A percentile compares a stretch with the other conserved stretches of the same genome.
Conservation (phyloP, 306 rosid species). For the Begonia fuchsioides region DNA sequence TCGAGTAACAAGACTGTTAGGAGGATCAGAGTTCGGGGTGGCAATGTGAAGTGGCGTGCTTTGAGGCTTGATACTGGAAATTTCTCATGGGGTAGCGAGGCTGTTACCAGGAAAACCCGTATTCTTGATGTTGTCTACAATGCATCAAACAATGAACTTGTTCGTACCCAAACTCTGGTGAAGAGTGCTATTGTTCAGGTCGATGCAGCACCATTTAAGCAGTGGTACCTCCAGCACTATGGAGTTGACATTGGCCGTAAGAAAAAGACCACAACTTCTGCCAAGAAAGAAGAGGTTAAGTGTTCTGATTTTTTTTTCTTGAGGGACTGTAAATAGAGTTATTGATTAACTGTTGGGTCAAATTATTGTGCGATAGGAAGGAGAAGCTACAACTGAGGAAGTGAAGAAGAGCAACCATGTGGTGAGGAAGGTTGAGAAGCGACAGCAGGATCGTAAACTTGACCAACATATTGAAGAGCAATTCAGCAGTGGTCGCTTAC, state of each 20-base stretch:
- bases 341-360: too few relatives aligned
- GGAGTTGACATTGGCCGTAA: constrained; percentile 43
- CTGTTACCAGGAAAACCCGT: constrained; percentile 40
- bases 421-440: constrained; percentile 26
- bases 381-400: constrained; percentile 23
- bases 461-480: constrained; percentile 35
- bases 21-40: constrained; percentile 42
- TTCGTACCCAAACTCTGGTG: constrained; percentile 42
- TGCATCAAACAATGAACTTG: constrained; percentile 40
- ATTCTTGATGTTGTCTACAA: constrained; percentile 15
- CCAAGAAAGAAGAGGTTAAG: constrained; percentile 2
- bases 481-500: constrained; percentile 27
- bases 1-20: constrained; percentile 44
- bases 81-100: constrained; percentile 43
- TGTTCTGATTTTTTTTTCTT: too few relatives aligned
- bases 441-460: constrained; percentile 24
- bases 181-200: constrained; percentile 44
- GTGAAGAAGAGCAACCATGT: constrained; percentile 31
- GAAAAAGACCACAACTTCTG: constrained; percentile 20
- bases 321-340: too few relatives aligned
- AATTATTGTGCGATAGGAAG: constrained; percentile 12
- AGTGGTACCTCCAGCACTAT: constrained; percentile 52
- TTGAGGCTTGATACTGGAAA: constrained; percentile 45
- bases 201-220: constrained; percentile 51
- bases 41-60: constrained; percentile 50